Evolutionary conservation across 345 rosid species (phyloP), one percentile per base, ranked within the genome.

Genomic region (Lepidium aucheri): DNA sequence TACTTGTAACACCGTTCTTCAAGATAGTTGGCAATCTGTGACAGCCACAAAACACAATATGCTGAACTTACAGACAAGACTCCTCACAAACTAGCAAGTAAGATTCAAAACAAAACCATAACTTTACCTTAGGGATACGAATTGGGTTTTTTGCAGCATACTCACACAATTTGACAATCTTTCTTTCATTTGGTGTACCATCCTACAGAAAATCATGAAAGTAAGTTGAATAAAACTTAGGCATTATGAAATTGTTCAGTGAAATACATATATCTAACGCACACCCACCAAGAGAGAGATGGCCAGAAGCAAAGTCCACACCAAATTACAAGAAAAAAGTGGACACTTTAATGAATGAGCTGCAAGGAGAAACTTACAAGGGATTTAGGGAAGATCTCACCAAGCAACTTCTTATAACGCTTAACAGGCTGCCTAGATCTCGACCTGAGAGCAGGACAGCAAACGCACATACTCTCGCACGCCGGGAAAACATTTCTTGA

Each of bases 391-490:
- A 90, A 94, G 82, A 94, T 88, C 72, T 94, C 97, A 1, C 88
- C 78, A 33, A 94, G 95, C 74, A 94, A 67, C 45, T 90, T 94
- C 79, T 88, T 94, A 79, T 94, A 94, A 36, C 97, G 90, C 80
- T 94, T 94, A 17, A 94, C 99, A 2, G 99, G 97, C 76, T 94
- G 97, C 22, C 96, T 84, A 73, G 99, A 94, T 83, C 97, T 86
- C 14, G 99, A 84, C 82, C 97, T 85, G 82, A 90, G 77, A 69
- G 99, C 95, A 68, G 99, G 99, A 78, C 97, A 94, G 68, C 99
- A 90, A 4, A 90, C 83, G 65, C 97, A 94, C 91, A 94, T 86
- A 81, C 84, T 88, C 83, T 77, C 99, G 50, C 97, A 94, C 15
- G 97, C 97, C 44, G 99, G 99, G 69, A 90, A 86, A 61, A 94